phyloP scores from a whole-genome alignment of 805 yeast species.

The Monosporozyma solicola region DNA sequence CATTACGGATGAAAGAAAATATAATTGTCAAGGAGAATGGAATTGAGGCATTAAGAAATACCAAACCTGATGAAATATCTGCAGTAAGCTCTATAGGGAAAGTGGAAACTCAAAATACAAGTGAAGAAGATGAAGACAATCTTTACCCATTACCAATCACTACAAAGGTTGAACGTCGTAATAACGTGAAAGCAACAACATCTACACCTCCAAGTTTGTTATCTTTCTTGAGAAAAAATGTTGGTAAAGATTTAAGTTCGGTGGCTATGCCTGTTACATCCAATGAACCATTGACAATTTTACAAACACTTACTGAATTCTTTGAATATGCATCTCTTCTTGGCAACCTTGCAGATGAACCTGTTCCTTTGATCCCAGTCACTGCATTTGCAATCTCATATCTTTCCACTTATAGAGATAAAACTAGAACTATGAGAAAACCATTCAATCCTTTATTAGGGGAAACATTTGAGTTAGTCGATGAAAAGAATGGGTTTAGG shows the following conservation, averaged over 20 bases:
- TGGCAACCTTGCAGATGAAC: conserved; percentile 45
- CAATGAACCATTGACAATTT: conserved; percentile 81
- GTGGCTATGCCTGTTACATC: conserved; percentile 90
- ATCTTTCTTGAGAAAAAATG: conserved; percentile 74
- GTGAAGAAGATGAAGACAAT: conserved; percentile 19
- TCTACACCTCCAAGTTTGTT: conserved; percentile 76
- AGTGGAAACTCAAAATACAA: neutral
- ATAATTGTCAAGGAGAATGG: neutral
- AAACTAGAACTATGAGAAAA: conserved; percentile 69
- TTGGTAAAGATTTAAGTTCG: conserved; percentile 80
- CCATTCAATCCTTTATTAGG: conserved; percentile 94
- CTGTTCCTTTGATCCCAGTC: conserved; percentile 55
- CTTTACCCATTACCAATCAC: conserved; percentile 58
- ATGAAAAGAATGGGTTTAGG: conserved; percentile 74
- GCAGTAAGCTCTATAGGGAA: neutral
- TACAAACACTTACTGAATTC: conserved; percentile 72
- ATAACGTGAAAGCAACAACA: conserved; percentile 47
- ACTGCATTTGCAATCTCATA: conserved; percentile 74
- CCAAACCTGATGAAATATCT: neutral
- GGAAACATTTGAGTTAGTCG: conserved; percentile 82
- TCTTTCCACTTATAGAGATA: conserved; percentile 61
- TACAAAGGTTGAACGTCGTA: conserved; percentile 42
- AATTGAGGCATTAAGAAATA: neutral
- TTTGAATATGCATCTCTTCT: conserved; percentile 68
- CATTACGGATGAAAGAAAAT: neutral